Percentiles rank a stretch among this genome's conserved stretches.
Evolutionary conservation across 2,329 filamentous ascomycete genomes (phyloP).

Genomic region (Harringtonia aguacate): DNA sequence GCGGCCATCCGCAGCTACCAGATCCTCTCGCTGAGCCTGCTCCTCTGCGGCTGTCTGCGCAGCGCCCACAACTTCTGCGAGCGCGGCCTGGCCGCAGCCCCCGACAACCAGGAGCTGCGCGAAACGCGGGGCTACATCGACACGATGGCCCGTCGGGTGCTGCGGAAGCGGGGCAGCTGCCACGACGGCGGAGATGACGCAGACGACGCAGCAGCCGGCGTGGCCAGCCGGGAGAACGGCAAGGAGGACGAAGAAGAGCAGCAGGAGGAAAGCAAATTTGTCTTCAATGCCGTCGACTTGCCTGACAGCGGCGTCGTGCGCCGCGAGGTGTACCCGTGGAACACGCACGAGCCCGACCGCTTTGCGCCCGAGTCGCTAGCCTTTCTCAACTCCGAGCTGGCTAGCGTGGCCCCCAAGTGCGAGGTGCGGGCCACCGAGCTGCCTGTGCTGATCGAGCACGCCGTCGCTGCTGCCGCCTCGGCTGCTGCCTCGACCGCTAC

Average conservation of each 20-base stretch:
- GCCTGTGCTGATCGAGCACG: constrained; percentile 54
- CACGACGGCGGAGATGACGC: background rate
- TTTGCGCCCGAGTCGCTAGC: constrained; percentile 58
- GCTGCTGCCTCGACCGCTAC: too few relatives aligned
- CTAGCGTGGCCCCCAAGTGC: constrained; percentile 65
- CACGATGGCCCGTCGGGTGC: too few relatives aligned
- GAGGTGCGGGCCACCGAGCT: constrained; percentile 67
- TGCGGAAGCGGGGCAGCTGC: background rate
- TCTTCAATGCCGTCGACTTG: constrained; percentile 41
- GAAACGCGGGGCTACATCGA: constrained; percentile 42
- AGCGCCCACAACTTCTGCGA: constrained; percentile 57
- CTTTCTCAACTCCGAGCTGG: constrained; percentile 61
- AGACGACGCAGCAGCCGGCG: background rate
- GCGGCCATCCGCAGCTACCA: constrained; percentile 49
- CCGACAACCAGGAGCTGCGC: constrained; percentile 43
- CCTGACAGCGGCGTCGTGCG: constrained; percentile 63
- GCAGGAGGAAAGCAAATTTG: constrained; percentile 14
- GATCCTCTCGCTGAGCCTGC: constrained; percentile 44
- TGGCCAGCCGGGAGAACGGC: too few relatives aligned
- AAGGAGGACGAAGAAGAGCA: too few relatives aligned
- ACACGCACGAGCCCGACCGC: constrained; percentile 56
- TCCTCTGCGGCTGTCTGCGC: constrained; percentile 57
- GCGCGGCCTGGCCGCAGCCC: constrained; percentile 45
- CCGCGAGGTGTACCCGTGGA: constrained; percentile 61
- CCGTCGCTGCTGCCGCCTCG: background rate